phyloP scores from a whole-genome alignment of 2,329 filamentous ascomycete genomes.

The Exophiala sp. region DNA sequence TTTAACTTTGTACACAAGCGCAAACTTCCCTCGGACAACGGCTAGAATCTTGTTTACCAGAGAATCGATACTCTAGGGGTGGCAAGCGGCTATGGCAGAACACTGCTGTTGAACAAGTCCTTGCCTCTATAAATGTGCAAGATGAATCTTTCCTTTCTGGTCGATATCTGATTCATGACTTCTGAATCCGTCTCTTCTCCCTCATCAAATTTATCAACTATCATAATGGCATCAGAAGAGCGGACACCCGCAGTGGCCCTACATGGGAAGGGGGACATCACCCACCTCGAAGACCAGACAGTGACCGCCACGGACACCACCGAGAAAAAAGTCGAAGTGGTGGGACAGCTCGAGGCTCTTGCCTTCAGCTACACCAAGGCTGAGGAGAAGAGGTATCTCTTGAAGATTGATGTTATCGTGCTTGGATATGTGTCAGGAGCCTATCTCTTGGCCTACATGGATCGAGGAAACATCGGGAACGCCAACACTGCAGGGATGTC shows the following conservation, averaged over 20 bases:
- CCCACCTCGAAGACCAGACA: slow-evolving; percentile 6
- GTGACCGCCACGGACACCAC: neutral
- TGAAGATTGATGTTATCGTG: slow-evolving; percentile 66
- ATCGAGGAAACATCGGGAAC: slow-evolving; percentile 68
- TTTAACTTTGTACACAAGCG: no score
- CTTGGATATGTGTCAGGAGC: slow-evolving; percentile 52
- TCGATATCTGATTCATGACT: no score
- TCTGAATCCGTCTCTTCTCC: neutral
- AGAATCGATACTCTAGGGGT: no score
- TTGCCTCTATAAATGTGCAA: no score
- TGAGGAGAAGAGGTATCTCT: slow-evolving; percentile 68
- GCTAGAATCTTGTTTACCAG: no score
- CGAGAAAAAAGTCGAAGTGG: slow-evolving; percentile 7
- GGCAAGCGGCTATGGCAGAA: no score
- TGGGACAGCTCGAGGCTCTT: slow-evolving; percentile 7
- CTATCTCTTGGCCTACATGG: slow-evolving; percentile 80
- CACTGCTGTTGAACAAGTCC: no score
- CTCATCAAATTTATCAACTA: neutral
- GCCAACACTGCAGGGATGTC: slow-evolving; percentile 57
- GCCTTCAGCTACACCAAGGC: slow-evolving; percentile 50
- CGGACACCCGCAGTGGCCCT: neutral
- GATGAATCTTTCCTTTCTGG: no score
- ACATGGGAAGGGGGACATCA: slow-evolving; percentile 7
- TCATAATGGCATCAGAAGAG: slow-evolving; percentile 6
- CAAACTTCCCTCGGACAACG: no score